phyloP scores from a whole-genome alignment of 2,329 filamentous ascomycete genomes.

The Mariannaea sp. region DNA sequence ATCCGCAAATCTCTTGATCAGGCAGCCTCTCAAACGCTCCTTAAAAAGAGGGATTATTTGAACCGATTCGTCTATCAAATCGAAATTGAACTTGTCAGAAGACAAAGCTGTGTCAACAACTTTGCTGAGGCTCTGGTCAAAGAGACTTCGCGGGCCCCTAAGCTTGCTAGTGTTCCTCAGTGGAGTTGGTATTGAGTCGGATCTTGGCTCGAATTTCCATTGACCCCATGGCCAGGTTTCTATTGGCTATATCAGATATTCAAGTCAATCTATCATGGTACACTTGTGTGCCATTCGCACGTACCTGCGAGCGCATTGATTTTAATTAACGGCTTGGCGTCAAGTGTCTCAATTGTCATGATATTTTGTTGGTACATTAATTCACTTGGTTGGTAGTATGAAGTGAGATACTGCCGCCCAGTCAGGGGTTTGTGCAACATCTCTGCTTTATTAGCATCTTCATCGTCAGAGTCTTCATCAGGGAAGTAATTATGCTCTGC shows the following conservation, averaged over 20 bases:
- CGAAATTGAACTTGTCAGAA: background rate
- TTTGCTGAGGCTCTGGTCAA: constrained; percentile 3
- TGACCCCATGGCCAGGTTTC: constrained; percentile 13
- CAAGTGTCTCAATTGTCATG: background rate
- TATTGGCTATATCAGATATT: background rate
- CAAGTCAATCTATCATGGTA: too few relatives aligned
- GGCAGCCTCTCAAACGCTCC: background rate
- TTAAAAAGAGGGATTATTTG: background rate
- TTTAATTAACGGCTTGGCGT: constrained; percentile 4
- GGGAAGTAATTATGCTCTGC: background rate
- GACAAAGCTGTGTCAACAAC: constrained; percentile 1
- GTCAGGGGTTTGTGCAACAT: background rate
- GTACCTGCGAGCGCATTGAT: constrained; percentile 5
- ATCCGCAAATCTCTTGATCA: background rate
- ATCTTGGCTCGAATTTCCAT: background rate
- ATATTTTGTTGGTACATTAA: background rate
- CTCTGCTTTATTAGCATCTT: background rate
- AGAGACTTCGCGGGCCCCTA: background rate
- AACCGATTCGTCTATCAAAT: background rate
- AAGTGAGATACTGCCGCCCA: constrained; percentile 3
- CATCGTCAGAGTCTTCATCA: background rate
- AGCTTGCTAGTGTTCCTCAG: background rate
- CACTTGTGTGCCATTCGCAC: background rate
- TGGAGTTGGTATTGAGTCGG: background rate
- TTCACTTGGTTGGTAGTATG: background rate